These are phyloP conservation scores for Dendrostoma leiphaemia DNA, from an alignment of 2,329 filamentous ascomycete species.

Conservation along the genomic window DNA sequence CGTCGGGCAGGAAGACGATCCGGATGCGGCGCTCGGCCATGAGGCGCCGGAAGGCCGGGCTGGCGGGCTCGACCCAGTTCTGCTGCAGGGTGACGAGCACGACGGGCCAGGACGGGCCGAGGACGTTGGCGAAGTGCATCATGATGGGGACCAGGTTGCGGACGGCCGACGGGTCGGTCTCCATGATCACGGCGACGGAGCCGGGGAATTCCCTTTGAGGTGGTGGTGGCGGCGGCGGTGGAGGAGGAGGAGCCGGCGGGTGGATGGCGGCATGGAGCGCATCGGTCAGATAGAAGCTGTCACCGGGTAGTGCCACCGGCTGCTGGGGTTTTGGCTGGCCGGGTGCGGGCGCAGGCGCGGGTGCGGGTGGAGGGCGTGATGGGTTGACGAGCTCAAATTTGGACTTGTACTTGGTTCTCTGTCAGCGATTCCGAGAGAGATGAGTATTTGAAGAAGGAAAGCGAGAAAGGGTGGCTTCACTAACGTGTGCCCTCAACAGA, in stretches of 20 bases:
- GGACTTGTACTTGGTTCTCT: slow-evolving; percentile 5
- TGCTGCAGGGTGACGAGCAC: slow-evolving; percentile 39
- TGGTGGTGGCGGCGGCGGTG: slow-evolving; percentile 4
- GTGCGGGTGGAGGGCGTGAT: background rate
- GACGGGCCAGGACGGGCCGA: slow-evolving; percentile 43
- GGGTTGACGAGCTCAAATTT: slow-evolving; percentile 15
- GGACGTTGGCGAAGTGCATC: slow-evolving; percentile 30
- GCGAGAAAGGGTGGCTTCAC: background rate
- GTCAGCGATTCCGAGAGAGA: background rate
- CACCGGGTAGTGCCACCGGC: slow-evolving; percentile 3
- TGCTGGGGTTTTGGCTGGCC: background rate
- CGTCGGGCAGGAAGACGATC: slow-evolving; percentile 36
- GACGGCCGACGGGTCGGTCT: slow-evolving; percentile 41
- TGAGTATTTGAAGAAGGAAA: background rate
- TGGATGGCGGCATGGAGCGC: slow-evolving; percentile 13
- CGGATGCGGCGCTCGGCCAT: slow-evolving; percentile 32
- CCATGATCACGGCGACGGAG: slow-evolving; percentile 26
- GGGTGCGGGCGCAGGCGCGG: background rate
- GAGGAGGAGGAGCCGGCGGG: slow-evolving; percentile 8
- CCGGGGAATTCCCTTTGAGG: slow-evolving; percentile 5
- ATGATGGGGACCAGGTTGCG: slow-evolving; percentile 34
- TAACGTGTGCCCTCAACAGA: slow-evolving; percentile 2
- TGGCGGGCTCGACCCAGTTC: slow-evolving; percentile 23
- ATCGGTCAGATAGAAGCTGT: slow-evolving; percentile 16
- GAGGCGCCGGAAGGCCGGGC: slow-evolving; percentile 35